Percentiles rank a stretch among this genome's conserved stretches.
Evolutionary conservation across 176 grass and related monocot genomes (phyloP).

Genomic region (Secale cereale): DNA sequence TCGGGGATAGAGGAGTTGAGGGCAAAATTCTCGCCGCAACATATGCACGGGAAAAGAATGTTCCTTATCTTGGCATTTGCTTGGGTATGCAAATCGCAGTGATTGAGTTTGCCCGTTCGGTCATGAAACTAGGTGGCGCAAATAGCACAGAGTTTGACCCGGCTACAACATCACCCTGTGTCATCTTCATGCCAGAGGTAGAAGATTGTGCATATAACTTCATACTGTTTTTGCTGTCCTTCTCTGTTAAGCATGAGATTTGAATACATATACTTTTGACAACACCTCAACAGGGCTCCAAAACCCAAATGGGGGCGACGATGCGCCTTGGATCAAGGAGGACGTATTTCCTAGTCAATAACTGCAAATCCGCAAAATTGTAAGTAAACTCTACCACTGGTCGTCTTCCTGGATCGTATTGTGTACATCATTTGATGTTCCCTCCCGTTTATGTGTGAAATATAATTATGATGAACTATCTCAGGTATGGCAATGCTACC

Average conservation of each 20-base stretch:
- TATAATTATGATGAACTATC: not conserved
- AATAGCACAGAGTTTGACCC: constrained; percentile 94
- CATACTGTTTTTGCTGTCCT: not conserved
- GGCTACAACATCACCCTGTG: constrained; percentile 56
- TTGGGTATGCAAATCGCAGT: constrained; percentile 98
- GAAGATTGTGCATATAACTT: constrained; percentile 6
- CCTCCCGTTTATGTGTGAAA: too few relatives aligned
- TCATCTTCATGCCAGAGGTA: constrained; percentile 99
- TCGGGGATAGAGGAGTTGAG: constrained; percentile 86
- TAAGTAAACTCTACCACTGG: constrained; percentile 42
- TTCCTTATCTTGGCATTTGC: constrained; percentile 96
- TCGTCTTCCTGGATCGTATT: not conserved
- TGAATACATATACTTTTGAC: constrained; percentile 17
- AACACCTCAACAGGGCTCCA: constrained; percentile 68
- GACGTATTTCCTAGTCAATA: constrained; percentile 59
- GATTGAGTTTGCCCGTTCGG: constrained; percentile 77
- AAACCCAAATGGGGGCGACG: constrained; percentile 93
- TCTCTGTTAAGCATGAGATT: constrained; percentile 11
- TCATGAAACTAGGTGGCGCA: constrained; percentile 73
- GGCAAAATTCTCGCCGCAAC: constrained; percentile 97
- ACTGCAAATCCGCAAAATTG: constrained; percentile 77
- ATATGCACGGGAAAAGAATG: constrained; percentile 81
- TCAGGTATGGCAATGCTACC: constrained; percentile 66
- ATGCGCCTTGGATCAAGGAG: constrained; percentile 94
- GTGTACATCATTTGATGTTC: not conserved